These are phyloP conservation scores for Glutinoglossum americanum DNA, from an alignment of 495 filamentous ascomycete species.

Conservation along the genomic window DNA sequence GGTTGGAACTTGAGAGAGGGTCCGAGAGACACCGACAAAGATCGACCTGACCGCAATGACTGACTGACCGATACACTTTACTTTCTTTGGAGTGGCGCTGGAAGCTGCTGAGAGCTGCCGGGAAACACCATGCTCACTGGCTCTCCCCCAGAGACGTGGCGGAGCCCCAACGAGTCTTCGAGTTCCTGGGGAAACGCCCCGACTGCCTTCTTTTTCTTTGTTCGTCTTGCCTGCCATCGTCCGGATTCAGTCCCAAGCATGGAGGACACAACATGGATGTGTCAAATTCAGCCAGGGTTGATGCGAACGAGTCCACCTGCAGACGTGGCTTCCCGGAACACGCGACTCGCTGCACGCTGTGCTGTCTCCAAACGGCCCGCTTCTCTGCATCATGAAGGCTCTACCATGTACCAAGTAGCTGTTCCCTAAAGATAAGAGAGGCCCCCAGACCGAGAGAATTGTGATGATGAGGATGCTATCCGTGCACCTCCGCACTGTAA, in stretches of 20 bases:
- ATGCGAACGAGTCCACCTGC: neutral
- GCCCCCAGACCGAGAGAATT: neutral
- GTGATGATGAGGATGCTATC: neutral
- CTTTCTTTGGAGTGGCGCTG: neutral
- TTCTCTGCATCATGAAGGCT: neutral
- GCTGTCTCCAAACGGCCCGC: constrained; percentile 1
- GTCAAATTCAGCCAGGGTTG: neutral
- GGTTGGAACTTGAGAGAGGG: neutral
- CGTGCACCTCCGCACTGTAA: neutral
- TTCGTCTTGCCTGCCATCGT: neutral
- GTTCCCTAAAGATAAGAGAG: neutral
- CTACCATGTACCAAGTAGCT: neutral
- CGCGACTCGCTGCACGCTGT: constrained; percentile 1
- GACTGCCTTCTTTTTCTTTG: no score
- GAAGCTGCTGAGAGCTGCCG: neutral
- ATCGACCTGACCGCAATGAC: neutral
- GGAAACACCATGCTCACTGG: no score
- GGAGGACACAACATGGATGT: neutral
- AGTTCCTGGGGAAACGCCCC: neutral
- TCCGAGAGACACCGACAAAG: neutral
- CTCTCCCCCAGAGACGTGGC: neutral
- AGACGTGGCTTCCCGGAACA: constrained; percentile 2
- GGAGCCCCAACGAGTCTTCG: neutral
- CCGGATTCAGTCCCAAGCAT: neutral
- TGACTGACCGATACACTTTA: neutral